These are phyloP conservation scores for Fusarium robinianum DNA, from an alignment of 2,329 filamentous ascomycete genomes.

Conservation along the genomic window DNA sequence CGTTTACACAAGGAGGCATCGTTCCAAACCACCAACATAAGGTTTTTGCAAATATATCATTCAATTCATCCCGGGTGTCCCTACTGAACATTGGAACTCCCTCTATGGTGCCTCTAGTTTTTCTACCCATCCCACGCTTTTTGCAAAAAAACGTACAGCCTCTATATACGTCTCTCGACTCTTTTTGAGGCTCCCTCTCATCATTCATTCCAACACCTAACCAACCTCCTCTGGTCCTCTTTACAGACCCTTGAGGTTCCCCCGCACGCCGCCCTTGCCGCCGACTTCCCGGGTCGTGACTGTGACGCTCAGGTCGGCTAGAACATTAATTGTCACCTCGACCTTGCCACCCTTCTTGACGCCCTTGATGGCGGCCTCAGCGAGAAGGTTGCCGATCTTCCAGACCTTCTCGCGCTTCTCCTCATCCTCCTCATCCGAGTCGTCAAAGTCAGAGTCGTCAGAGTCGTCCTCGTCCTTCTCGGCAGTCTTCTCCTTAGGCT, in stretches of 20 bases:
- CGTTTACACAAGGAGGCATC: neutral
- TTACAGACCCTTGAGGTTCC: constrained; percentile 48
- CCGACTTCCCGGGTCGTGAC: constrained; percentile 85
- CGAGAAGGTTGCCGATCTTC: constrained; percentile 82
- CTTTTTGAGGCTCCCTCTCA: constrained; percentile 14
- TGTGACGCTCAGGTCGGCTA: constrained; percentile 76
- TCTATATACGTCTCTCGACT: constrained; percentile 16
- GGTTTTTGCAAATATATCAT: constrained; percentile 25
- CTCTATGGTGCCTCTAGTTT: constrained; percentile 36
- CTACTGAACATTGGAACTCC: constrained; percentile 12
- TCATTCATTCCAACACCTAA: constrained; percentile 2
- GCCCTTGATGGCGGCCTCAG: constrained; percentile 81
- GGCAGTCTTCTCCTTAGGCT: constrained; percentile 74
- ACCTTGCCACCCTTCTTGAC: constrained; percentile 90
- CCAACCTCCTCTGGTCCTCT: constrained; percentile 3
- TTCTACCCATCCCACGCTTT: constrained; percentile 35
- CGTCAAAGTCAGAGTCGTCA: constrained; percentile 60
- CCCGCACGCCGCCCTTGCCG: constrained; percentile 81
- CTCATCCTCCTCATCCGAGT: constrained; percentile 76
- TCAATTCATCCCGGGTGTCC: constrained; percentile 32
- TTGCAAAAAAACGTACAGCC: constrained; percentile 26
- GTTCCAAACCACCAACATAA: neutral
- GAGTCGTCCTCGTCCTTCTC: constrained; percentile 68
- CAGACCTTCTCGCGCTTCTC: constrained; percentile 89
- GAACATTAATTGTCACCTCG: constrained; percentile 90